Conservation (phyloP, 2,329 filamentous ascomycete species). For the Talaromyces sp. region DNA sequence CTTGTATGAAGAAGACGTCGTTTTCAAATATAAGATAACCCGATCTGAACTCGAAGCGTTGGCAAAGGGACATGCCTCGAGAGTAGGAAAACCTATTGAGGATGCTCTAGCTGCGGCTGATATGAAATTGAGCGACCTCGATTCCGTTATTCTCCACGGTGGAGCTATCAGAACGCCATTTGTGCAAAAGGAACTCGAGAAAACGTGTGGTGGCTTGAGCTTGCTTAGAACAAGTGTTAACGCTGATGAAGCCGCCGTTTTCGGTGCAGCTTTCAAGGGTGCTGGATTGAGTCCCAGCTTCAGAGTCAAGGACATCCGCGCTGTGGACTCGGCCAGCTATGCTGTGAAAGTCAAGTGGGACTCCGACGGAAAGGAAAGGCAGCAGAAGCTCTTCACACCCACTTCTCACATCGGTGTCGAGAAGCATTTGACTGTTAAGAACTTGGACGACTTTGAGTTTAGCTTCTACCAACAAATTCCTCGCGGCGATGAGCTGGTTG, state of each 20-base stretch:
- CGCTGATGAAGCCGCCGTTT: conserved; percentile 91
- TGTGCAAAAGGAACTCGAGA: conserved; percentile 83
- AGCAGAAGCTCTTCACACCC: conserved; percentile 78
- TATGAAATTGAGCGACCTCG: conserved; percentile 68
- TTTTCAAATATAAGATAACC: conserved; percentile 86
- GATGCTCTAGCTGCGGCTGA: conserved; percentile 69
- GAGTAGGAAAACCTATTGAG: conserved; percentile 65
- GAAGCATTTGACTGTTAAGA: conserved; percentile 81
- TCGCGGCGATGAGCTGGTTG: conserved; percentile 37
- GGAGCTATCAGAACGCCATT: conserved; percentile 88
- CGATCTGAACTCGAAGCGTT: conserved; percentile 77
- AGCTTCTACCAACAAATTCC: conserved; percentile 70
- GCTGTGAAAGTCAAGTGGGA: conserved; percentile 70
- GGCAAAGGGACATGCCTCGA: conserved; percentile 60
- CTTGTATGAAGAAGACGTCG: conserved; percentile 76
- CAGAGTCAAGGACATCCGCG: conserved; percentile 92
- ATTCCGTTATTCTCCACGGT: conserved; percentile 89
- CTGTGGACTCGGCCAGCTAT: conserved; percentile 71
- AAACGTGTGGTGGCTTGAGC: conserved; percentile 61
- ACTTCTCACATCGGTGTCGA: conserved; percentile 68
- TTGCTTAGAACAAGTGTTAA: conserved; percentile 94
- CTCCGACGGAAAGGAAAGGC: conserved; percentile 63
- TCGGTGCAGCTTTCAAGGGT: conserved; percentile 91
- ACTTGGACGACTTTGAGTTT: conserved; percentile 74
- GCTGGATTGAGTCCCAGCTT: conserved; percentile 91